Base-by-base conservation (phyloP, 441 rosid genomes). In the Adansonia madagascariensis region DNA sequence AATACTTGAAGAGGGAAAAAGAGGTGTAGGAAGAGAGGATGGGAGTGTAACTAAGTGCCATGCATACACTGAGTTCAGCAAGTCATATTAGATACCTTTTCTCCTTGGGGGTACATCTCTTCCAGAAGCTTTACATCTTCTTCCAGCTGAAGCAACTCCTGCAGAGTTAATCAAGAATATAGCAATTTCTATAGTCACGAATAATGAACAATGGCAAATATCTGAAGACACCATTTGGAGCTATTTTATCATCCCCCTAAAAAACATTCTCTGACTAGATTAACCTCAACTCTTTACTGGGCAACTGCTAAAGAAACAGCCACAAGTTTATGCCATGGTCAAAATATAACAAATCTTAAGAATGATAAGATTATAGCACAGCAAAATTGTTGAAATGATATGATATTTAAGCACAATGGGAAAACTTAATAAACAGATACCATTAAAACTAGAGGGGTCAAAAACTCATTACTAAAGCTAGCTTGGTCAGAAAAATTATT, bases 101-200 rank as follows among this genome's bases (percentile, higher is more conserved):
- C 99, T 82, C 99, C 99, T 88, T 96, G 99, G 77, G 99, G 99
- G 74, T 96, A 96, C 91, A 93, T 85, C 88, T 96, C 99, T 85
- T 96, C 98, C 74, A 96, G 83, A 84, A 96, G 90, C 73, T 94
- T 96, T 64, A 96, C 98, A 81, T 96, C 98, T 87, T 96, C 98
- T 80, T 96, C 99, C 87, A 96, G 78, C 78, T 87, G 98, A 79
- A 91, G 92, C 86, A 96, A 73, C 80, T 96, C 99, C 98, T 96
- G 87, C 62, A 85, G 69, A 75, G 75, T 83, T 67, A 80, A 67
- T 17, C 41, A 57, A 78, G 50, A 62, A 84, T 2, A 22, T 46
- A 72, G 27, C 65, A 66, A 80, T n/a, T 53, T 76, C 73, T 50
- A 35, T 22, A 8, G 77, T 76, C 20, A 17, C 8, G 11, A 18